Conservation (phyloP, 768 basidiomycete species). For the Tylopilus sp. region DNA sequence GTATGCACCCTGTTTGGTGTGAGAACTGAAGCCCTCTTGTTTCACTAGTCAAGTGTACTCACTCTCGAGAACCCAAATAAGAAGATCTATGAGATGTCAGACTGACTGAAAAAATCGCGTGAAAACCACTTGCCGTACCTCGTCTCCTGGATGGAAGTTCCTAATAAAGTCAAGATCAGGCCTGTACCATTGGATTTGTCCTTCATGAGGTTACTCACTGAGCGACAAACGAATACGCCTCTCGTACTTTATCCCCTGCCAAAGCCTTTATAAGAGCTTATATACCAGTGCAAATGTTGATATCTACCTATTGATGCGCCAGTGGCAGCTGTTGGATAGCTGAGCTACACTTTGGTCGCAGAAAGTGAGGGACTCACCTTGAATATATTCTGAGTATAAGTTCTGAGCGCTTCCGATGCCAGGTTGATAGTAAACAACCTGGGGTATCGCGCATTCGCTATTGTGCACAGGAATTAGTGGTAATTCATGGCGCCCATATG, state of each 20-base stretch:
- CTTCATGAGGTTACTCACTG: constrained; percentile 52
- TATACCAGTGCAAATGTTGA: background rate
- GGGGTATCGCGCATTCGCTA: constrained; percentile 45
- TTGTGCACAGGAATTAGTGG: constrained; percentile 1
- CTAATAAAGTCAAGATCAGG: constrained; percentile 37
- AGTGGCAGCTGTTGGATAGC: constrained; percentile 48
- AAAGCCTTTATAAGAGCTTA: background rate
- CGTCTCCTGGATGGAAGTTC: constrained; percentile 70
- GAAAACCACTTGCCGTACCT: constrained; percentile 41
- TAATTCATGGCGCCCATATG: too few relatives aligned
- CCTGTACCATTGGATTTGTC: background rate
- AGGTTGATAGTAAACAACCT: constrained; percentile 62
- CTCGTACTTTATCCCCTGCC: constrained; percentile 68
- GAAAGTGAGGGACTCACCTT: constrained; percentile 39
- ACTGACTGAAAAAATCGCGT: background rate
- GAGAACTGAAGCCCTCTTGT: constrained; percentile 1
- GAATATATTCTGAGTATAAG: constrained; percentile 55
- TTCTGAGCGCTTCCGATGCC: constrained; percentile 59
- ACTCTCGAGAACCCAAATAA: constrained; percentile 77
- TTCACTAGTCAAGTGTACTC: constrained; percentile 15
- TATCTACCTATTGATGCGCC: constrained; percentile 58
- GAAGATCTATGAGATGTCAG: constrained; percentile 51
- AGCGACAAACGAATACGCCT: constrained; percentile 77
- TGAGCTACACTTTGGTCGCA: constrained; percentile 6
- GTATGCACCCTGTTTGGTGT: constrained; percentile 59